Percentiles rank a stretch among this genome's conserved stretches.
These are phyloP conservation scores for Pseudogymnoascus sp. DNA, from an alignment of 2,329 filamentous ascomycete species.

Conservation along the genomic window DNA sequence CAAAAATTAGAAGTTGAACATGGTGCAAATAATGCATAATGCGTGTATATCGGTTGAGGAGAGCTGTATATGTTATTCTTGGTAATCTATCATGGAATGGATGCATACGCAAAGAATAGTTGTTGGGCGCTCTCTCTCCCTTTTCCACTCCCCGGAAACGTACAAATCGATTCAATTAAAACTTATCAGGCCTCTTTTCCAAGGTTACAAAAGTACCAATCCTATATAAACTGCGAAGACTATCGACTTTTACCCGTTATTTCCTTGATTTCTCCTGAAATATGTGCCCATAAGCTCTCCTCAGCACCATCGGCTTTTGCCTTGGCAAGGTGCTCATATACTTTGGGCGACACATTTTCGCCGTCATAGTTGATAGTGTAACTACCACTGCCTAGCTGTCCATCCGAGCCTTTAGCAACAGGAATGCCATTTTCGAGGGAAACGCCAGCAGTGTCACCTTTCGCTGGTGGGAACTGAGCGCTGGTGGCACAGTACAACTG, in stretches of 20 bases:
- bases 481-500: slow-evolving; percentile 37
- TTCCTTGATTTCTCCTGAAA: not conserved
- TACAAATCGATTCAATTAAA: not conserved
- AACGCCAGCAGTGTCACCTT: slow-evolving; percentile 11
- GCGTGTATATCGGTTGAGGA: no score
- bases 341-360: not conserved
- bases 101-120: no score
- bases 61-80: no score
- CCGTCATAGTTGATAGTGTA: not conserved
- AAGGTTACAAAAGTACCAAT: not conserved
- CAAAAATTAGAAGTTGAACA: no score
- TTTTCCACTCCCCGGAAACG: no score
- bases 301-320: not conserved
- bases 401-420: slow-evolving; percentile 23
- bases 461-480: slow-evolving; percentile 25
- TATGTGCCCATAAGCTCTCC: not conserved
- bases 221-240: not conserved
- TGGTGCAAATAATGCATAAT: no score
- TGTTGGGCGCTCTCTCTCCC: no score
- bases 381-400: slow-evolving; percentile 26
- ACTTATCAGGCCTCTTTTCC: not conserved
- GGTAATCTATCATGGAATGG: no score
- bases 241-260: not conserved
- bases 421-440: slow-evolving; percentile 13
- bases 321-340: not conserved